Evolutionary conservation across 31 red algal species (phyloP).

Genomic region (Odonthalia washingtoniensis): DNA sequence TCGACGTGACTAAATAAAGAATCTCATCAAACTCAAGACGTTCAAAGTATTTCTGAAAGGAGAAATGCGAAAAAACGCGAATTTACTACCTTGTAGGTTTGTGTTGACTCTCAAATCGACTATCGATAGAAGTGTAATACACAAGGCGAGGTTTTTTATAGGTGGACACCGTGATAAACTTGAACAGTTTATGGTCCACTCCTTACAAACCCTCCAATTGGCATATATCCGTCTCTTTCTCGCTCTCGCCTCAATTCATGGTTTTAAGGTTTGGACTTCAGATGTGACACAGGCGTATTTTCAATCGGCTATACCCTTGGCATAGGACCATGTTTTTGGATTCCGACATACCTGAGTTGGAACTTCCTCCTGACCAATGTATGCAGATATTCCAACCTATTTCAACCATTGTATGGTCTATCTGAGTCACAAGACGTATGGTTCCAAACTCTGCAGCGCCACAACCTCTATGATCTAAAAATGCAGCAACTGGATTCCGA

Average conservation of each 20-base stretch:
- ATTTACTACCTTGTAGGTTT: slow-evolving; percentile 46
- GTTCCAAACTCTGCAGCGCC: slow-evolving; percentile 18
- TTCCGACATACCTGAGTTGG: slow-evolving; percentile 40
- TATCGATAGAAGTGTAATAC: slow-evolving; percentile 22
- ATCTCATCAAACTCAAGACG: slow-evolving; percentile 29
- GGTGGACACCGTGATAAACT: slow-evolving; percentile 21
- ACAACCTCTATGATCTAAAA: slow-evolving; percentile 23
- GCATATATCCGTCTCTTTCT: slow-evolving; percentile 26
- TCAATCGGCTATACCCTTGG: slow-evolving; percentile 37
- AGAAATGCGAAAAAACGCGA: slow-evolving; percentile 50
- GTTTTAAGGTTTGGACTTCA: slow-evolving; percentile 43
- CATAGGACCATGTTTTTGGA: slow-evolving; percentile 35
- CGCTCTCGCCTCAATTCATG: slow-evolving; percentile 9
- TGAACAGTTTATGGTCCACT: slow-evolving; percentile 62
- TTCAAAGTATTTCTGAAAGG: slow-evolving; percentile 33
- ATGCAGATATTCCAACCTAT: slow-evolving; percentile 22
- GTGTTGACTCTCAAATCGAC: slow-evolving; percentile 49
- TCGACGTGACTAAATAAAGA: slow-evolving; percentile 8
- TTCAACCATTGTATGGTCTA: slow-evolving; percentile 50
- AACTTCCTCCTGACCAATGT: slow-evolving; percentile 36
- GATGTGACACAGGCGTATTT: too few species aligned
- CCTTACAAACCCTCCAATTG: slow-evolving; percentile 23
- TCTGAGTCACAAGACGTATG: slow-evolving; percentile 44
- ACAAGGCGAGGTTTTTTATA: slow-evolving; percentile 44
- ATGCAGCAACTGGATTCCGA: slow-evolving; percentile 12